Evolutionary conservation across 108 stramenopile genomes (phyloP).

Genomic region (Nitzschia sp.): DNA sequence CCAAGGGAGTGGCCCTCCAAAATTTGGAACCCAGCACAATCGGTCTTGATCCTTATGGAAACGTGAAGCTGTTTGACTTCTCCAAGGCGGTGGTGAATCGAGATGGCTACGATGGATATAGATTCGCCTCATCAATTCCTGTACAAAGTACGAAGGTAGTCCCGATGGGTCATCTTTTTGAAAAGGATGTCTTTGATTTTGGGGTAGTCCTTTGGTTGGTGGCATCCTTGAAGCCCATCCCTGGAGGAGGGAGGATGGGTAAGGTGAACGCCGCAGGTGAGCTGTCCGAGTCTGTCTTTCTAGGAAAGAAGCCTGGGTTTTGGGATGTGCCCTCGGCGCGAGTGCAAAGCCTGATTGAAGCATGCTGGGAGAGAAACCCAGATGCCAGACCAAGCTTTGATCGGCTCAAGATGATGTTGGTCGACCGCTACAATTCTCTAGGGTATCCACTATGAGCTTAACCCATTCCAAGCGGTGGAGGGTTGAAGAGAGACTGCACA

Average conservation of each 20-base stretch:
- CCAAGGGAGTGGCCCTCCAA: neutral
- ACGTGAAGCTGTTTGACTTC: slow-evolving; percentile 14
- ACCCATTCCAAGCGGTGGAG: too few species aligned
- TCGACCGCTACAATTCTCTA: neutral
- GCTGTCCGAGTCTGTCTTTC: neutral
- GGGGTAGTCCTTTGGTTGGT: slow-evolving; percentile 8
- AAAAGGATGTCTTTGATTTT: slow-evolving; percentile 2
- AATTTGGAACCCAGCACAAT: neutral
- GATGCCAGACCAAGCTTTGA: slow-evolving; percentile 1
- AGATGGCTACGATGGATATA: neutral
- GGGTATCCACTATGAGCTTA: too few species aligned
- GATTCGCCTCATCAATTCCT: neutral
- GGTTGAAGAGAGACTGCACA: too few species aligned
- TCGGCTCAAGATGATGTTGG: neutral
- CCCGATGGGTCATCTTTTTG: neutral
- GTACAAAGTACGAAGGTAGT: neutral
- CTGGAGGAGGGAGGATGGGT: neutral
- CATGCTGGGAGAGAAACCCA: slow-evolving; percentile 7
- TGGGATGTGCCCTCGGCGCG: neutral
- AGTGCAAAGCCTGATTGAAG: slow-evolving; percentile 1
- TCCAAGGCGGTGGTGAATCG: neutral
- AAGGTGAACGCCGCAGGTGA: neutral
- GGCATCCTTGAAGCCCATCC: neutral
- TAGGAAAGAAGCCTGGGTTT: neutral
- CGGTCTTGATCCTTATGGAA: slow-evolving; percentile 4